phyloP scores from a whole-genome alignment of 2,329 filamentous ascomycete genomes.

The Alternaria ethzedia region DNA sequence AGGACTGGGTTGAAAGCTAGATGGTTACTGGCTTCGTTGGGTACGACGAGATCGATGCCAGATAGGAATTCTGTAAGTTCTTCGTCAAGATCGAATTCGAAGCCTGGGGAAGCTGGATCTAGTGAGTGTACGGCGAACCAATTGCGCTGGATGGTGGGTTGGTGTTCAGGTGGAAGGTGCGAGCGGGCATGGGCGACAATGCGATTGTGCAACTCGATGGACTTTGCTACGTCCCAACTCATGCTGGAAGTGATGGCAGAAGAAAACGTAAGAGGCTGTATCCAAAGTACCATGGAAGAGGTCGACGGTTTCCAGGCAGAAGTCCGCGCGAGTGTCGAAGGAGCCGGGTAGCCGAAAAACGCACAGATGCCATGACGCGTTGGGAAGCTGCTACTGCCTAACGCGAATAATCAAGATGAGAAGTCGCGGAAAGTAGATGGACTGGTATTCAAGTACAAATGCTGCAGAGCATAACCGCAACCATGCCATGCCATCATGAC shows the following conservation, averaged over 20 bases:
- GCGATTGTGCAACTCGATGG: background rate
- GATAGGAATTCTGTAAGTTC: background rate
- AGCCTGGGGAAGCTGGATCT: background rate
- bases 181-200: background rate
- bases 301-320: background rate
- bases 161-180: background rate
- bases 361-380: background rate
- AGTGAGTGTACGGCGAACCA: background rate
- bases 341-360: background rate
- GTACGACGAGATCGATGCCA: background rate
- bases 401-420: background rate
- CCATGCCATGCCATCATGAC: background rate
- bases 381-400: background rate
- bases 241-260: background rate
- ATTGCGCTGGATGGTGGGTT: background rate
- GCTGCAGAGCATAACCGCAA: background rate
- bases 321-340: background rate
- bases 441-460: background rate
- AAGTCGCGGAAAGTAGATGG: background rate
- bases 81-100: background rate
- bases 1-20: background rate
- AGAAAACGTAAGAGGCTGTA: background rate
- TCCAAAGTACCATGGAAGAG: background rate
- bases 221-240: background rate
- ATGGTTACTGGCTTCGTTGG: background rate